These are phyloP conservation scores for Podila epicladia DNA, from an alignment of 192 early-diverging fungal species.

Conservation along the genomic window DNA sequence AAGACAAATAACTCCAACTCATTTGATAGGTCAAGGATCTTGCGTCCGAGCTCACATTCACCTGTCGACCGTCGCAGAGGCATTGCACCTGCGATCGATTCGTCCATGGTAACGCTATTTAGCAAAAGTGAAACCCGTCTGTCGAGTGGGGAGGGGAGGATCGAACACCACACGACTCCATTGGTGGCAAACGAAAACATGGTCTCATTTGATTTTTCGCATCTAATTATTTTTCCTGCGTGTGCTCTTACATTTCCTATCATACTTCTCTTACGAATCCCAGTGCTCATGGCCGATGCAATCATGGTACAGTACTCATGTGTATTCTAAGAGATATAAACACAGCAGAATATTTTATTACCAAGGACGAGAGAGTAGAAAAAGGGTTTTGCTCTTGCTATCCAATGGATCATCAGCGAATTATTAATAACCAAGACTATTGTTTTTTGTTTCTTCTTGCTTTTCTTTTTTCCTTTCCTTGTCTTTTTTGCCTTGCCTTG, in stretches of 20 bases:
- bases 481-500: not conserved
- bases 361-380: too few relatives aligned
- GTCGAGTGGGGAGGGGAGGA: not conserved
- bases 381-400: not conserved
- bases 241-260: too few relatives aligned
- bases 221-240: not conserved
- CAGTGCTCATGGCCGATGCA: conserved; percentile 28
- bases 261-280: too few relatives aligned
- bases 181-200: not conserved
- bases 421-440: not conserved
- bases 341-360: too few relatives aligned
- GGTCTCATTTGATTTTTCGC: not conserved
- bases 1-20: not conserved
- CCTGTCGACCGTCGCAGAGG: conserved; percentile 24
- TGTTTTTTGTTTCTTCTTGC: too few relatives aligned
- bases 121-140: too few relatives aligned
- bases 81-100: conserved; percentile 32
- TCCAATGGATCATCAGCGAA: not conserved
- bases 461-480: not conserved
- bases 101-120: conserved; percentile 25
- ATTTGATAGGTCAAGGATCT: conserved; percentile 30
- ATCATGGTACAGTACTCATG: conserved; percentile 13
- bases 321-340: too few relatives aligned
- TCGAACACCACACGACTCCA: not conserved
- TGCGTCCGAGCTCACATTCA: conserved; percentile 10